Evolutionary conservation across 2,329 filamentous ascomycete species (phyloP), one percentile per base, ranked within the genome.

Genomic region (Daldinia sp.): DNA sequence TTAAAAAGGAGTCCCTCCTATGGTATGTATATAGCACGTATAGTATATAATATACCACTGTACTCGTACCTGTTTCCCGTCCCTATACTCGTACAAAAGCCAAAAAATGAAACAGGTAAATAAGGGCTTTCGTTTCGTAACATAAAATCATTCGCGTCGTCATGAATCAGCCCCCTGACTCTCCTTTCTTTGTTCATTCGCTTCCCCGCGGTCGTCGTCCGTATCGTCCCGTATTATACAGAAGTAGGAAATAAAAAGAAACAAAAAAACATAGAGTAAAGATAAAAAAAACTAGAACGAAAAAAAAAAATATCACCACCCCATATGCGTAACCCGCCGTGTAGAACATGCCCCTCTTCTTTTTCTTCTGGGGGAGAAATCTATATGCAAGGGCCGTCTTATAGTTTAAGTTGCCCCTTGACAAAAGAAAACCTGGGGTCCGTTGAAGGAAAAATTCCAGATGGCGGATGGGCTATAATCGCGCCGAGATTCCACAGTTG

Each of bases 141-240:
- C 35, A 39, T 39, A 42, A n/a, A 15, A 33, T 51, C 46, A 12
- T 51, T 33, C 15, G 46, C 46, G 26, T 51, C 13, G 33, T 51
- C 46, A 26, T 51, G 3, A 33, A 26, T 13, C 46, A 10, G 46
- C 15, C 46, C 46, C 44, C 6, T 33, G 46, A 13, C 26, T 42
- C 30, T 28, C 30, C 26, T 41, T 59, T 3, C 37, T 56, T 39
- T 53, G 23, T 54, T 26, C 33, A 50, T 46, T 48, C 46, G n/a
- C 28, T 37, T 55, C 23, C 9, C 37, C 39, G 26, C 30, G 18
- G 56, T 51, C 60, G 53, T 67, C 60, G 46, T 58, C 12, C 51
- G 44, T 55, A 44, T 63, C 60, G 30, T 64, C 39, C 57, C 42
- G 42, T 64, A 61, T 48, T 15, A 37, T 69, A 69, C 62, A 66